phyloP scores from a whole-genome alignment of 2,329 filamentous ascomycete genomes.

The Epichloe coenophiala region DNA sequence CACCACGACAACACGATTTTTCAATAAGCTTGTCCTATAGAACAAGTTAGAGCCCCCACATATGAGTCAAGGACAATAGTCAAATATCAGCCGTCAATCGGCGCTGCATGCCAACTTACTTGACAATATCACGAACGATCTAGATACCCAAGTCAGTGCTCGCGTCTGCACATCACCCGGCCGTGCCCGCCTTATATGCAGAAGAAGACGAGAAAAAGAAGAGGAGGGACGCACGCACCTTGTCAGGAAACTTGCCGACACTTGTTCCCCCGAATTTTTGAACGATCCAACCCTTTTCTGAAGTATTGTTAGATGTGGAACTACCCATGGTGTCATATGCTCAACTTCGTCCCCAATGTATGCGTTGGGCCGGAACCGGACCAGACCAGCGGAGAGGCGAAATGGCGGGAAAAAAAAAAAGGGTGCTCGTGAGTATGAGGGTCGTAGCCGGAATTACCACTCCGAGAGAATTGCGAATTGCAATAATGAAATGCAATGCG shows the following conservation, averaged over 20 bases:
- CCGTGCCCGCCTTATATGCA: neutral
- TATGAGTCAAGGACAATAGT: neutral
- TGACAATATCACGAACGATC: constrained; percentile 31
- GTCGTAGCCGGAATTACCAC: neutral
- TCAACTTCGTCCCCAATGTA: neutral
- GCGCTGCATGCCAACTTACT: constrained; percentile 16
- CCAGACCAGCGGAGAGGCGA: neutral
- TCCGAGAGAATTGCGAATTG: neutral
- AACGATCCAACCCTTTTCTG: constrained; percentile 57
- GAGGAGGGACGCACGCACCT: constrained; percentile 27
- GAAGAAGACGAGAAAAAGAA: neutral
- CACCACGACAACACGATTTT: constrained; percentile 75
- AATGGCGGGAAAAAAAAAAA: neutral
- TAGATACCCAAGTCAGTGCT: constrained; percentile 9
- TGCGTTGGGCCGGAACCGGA: constrained; percentile 1
- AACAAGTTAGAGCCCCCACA: neutral
- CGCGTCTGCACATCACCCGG: neutral
- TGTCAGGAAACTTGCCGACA: constrained; percentile 81
- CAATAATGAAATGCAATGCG: neutral
- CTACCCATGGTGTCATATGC: constrained; percentile 16
- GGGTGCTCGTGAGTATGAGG: neutral
- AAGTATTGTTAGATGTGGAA: constrained; percentile 21
- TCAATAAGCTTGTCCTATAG: constrained; percentile 34
- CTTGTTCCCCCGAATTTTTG: constrained; percentile 97
- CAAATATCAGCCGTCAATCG: neutral